Evolutionary conservation across 1,284 basidiomycete genomes (phyloP).

Genomic region (Ceratobasidium sp.): DNA sequence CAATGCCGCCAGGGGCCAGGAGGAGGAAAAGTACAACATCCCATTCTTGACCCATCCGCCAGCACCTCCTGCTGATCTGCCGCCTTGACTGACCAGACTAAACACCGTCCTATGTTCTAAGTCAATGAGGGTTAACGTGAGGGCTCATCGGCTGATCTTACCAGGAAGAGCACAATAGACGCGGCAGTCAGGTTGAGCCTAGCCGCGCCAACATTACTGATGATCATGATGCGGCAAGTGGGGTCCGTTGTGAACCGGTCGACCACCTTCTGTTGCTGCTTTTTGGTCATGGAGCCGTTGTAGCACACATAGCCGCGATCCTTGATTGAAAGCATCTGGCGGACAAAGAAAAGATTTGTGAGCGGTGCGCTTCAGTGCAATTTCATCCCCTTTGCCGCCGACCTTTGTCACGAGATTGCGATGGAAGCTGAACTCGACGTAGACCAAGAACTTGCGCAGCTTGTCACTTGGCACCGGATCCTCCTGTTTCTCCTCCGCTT

Average conservation of each 20-base stretch:
- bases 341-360: too few species aligned
- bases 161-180: background rate
- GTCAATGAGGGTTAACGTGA: background rate
- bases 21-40: conserved; percentile 1
- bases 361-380: too few species aligned
- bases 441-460: conserved; percentile 24
- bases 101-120: background rate
- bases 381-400: too few species aligned
- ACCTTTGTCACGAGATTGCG: background rate
- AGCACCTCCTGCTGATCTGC: conserved; percentile 11
- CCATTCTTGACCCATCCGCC: conserved; percentile 3
- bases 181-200: conserved; percentile 10
- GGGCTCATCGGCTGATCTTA: background rate
- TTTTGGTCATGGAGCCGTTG: background rate
- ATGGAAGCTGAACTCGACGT: background rate
- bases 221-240: conserved; percentile 17
- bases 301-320: background rate
- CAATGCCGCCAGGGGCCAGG: background rate
- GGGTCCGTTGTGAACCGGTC: background rate
- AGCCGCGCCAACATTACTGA: conserved; percentile 25
- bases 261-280: background rate
- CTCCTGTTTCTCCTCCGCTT: background rate
- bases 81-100: conserved; percentile 15
- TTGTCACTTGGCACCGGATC: background rate
- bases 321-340: background rate